A percentile compares a stretch with the other conserved stretches of the same genome.
phyloP scores from a whole-genome alignment of 129 eudicot genomes.

The Cynara cardunculus region DNA sequence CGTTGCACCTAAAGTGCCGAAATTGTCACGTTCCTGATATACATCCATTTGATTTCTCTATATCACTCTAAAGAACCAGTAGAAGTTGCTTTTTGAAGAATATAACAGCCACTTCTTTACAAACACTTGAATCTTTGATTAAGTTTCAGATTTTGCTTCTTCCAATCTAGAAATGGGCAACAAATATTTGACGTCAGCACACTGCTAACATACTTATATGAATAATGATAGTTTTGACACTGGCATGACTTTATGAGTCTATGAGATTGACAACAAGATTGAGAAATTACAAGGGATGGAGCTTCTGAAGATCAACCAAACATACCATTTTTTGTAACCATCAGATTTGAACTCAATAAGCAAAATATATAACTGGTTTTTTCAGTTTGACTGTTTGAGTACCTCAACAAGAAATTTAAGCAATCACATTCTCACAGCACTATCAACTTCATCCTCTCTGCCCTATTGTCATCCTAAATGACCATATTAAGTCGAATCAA shows the following conservation, averaged over 20 bases:
- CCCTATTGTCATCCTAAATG: background rate
- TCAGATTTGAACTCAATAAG: background rate
- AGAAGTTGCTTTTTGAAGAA: background rate
- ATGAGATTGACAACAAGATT: background rate
- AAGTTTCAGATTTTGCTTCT: conserved; percentile 1
- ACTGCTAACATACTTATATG: background rate
- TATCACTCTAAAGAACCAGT: background rate
- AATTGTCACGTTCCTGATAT: conserved; percentile 18
- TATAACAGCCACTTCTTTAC: background rate
- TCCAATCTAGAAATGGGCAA: conserved; percentile 11
- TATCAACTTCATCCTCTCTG: background rate
- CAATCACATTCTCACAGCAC: background rate
- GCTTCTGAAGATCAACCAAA: background rate
- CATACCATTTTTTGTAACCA: background rate
- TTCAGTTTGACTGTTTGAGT: background rate
- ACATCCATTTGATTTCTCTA: conserved; percentile 10
- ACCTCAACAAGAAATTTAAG: background rate
- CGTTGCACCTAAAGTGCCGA: conserved; percentile 14
- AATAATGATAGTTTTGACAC: background rate
- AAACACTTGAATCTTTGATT: background rate
- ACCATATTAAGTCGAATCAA: background rate
- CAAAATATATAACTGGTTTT: background rate
- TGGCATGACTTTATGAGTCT: background rate
- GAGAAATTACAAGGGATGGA: background rate
- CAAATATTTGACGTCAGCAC: conserved; percentile 14